Evolutionary conservation across 371 early-diverging fungal genomes (phyloP).

Genomic region (Mucor lusitanicus): DNA sequence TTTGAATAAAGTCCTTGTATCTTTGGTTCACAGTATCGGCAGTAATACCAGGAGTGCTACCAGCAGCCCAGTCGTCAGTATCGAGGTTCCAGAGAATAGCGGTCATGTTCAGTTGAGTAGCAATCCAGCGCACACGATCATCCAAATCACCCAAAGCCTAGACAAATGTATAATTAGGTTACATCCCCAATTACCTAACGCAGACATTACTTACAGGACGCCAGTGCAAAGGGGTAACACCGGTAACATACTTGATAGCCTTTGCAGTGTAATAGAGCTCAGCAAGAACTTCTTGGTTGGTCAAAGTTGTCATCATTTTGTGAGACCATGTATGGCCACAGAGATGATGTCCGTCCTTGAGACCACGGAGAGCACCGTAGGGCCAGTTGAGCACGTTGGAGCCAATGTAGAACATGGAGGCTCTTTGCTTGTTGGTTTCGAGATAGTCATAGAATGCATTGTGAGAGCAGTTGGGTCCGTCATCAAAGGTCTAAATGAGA

Average conservation of each 20-base stretch:
- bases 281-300: slow-evolving; percentile 55
- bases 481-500: slow-evolving; percentile 48
- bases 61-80: slow-evolving; percentile 53
- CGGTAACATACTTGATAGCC: slow-evolving; percentile 57
- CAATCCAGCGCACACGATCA: slow-evolving; percentile 59
- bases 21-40: slow-evolving; percentile 37
- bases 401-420: slow-evolving; percentile 59
- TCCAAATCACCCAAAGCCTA: slow-evolving; percentile 56
- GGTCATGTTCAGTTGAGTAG: slow-evolving; percentile 47
- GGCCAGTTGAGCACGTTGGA: slow-evolving; percentile 55
- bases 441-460: slow-evolving; percentile 54
- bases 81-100: slow-evolving; percentile 56
- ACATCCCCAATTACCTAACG: not conserved
- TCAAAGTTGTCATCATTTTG: slow-evolving; percentile 51
- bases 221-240: slow-evolving; percentile 59
- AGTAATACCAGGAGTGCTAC: slow-evolving; percentile 34
- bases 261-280: slow-evolving; percentile 57
- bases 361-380: slow-evolving; percentile 52
- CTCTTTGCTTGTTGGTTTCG: slow-evolving; percentile 47
- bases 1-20: slow-evolving; percentile 42
- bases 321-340: slow-evolving; percentile 62
- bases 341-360: slow-evolving; percentile 52
- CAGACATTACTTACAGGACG: slow-evolving; percentile 45
- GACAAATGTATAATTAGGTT: not conserved
- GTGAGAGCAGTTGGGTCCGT: slow-evolving; percentile 55